A percentile compares a stretch with the other conserved stretches of the same genome.
Evolutionary conservation across 495 filamentous ascomycete species (phyloP).

Genomic region (Penicillium flavigenum): DNA sequence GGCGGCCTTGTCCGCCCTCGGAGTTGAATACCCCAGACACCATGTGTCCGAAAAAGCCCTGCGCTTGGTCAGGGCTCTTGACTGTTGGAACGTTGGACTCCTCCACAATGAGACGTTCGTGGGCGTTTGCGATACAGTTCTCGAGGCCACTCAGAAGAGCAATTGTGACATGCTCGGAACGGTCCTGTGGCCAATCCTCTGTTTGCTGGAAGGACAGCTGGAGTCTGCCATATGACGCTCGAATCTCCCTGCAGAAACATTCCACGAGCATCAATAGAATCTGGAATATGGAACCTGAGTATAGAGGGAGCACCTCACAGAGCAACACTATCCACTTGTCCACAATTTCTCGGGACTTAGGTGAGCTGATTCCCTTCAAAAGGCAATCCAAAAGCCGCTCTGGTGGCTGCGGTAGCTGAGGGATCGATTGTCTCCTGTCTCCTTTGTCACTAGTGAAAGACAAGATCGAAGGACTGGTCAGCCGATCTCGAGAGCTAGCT

Average conservation of each 20-base stretch:
- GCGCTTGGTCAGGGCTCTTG: slow-evolving; percentile 80
- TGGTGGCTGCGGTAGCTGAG: slow-evolving; percentile 57
- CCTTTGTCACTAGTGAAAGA: slow-evolving; percentile 50
- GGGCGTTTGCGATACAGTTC: slow-evolving; percentile 80
- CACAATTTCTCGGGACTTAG: slow-evolving; percentile 70
- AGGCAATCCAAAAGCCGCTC: slow-evolving; percentile 77
- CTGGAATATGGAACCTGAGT: slow-evolving; percentile 80
- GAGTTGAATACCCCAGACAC: slow-evolving; percentile 87
- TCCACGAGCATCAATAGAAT: slow-evolving; percentile 87
- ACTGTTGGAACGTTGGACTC: slow-evolving; percentile 64
- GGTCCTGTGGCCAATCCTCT: slow-evolving; percentile 45
- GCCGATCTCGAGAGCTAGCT: slow-evolving; percentile 44
- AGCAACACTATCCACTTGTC: slow-evolving; percentile 91
- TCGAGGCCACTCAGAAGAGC: slow-evolving; percentile 85
- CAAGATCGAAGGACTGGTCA: slow-evolving; percentile 48
- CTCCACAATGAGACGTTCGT: slow-evolving; percentile 76
- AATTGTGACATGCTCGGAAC: slow-evolving; percentile 54
- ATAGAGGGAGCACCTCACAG: slow-evolving; percentile 79
- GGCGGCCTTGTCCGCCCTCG: slow-evolving; percentile 71
- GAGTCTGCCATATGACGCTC: slow-evolving; percentile 65
- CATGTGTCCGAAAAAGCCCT: slow-evolving; percentile 96
- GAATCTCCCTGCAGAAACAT: slow-evolving; percentile 77
- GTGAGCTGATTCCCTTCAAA: slow-evolving; percentile 73
- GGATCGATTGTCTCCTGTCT: slow-evolving; percentile 36
- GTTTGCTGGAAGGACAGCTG: slow-evolving; percentile 43